Base-by-base conservation (phyloP, 306 rosid species). In the Prunus mume region DNA sequence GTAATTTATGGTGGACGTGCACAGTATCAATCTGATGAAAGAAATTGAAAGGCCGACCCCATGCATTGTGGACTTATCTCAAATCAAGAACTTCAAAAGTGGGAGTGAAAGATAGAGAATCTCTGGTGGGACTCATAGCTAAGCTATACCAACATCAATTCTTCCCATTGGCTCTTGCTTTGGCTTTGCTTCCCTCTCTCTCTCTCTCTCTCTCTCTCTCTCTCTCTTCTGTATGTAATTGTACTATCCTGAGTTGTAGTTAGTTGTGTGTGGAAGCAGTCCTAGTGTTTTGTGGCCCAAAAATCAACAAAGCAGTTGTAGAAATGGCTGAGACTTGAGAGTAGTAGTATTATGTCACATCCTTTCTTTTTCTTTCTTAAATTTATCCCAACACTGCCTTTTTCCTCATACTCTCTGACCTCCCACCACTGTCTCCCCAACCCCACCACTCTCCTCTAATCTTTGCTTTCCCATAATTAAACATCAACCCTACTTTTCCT, bases 391-490 rank as follows among this genome's bases (percentile, higher is more conserved):
- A 76, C 77, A 71, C 56, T 6, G 69, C 65, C 73, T 74, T 71
- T 76, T 69, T 57, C 32, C 78, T 84, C 88, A 49, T 80, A 80
- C 85, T 80, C 78, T 78, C 84, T 80, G 83, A 70, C 75, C 78
- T 77, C 82, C 84, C 84, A 82, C 86, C 78, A 68, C 70, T 85
- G 82, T 79, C 83, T 75, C 87, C 84, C 79, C 62, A 46, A 24
- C 85, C 47, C 82, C 74, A 81, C 81, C 84, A 74, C 80, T 72
- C 83, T 68, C 78, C 67, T 76, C 84, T 71, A 58, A 80, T 82
- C 86, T 81, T 76, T 81, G 83, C 85, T 85, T 89, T 85, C 68
- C 81, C 86, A 85, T 86, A 78, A 85, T 84, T 85, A 82, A 82
- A 84, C 89, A 84, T 81, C 87, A 77, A 78, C 47, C 2, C 51